Conservation (phyloP, 257 asterid species). For the Plantago elongata region DNA sequence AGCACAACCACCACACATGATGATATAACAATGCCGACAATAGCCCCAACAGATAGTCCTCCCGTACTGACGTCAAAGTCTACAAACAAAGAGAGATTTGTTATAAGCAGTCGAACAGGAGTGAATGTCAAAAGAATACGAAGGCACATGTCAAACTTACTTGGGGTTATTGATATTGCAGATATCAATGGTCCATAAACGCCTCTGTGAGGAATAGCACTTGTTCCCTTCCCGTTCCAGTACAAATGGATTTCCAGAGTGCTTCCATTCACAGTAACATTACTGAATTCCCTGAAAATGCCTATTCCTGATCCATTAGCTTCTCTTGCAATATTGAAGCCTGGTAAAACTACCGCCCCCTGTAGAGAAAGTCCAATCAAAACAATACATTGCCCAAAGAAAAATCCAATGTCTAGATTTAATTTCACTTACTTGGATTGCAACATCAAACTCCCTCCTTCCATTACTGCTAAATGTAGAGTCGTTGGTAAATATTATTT, state of each 20-base stretch:
- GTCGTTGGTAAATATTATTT: slow-evolving; percentile 55
- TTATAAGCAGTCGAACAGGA: slow-evolving; percentile 13
- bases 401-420: not conserved
- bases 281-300: slow-evolving; percentile 35
- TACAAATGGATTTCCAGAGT: slow-evolving; percentile 85
- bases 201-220: slow-evolving; percentile 73
- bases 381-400: not conserved
- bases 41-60: slow-evolving; percentile 66
- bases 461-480: slow-evolving; percentile 63
- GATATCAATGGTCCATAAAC: slow-evolving; percentile 90
- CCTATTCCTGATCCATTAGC: slow-evolving; percentile 69
- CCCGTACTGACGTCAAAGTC: slow-evolving; percentile 56
- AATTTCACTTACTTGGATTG: slow-evolving; percentile 67
- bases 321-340: slow-evolving; percentile 51
- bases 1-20: slow-evolving; percentile 33
- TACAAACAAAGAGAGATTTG: slow-evolving; percentile 22
- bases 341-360: slow-evolving; percentile 66
- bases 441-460: slow-evolving; percentile 71
- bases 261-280: slow-evolving; percentile 46
- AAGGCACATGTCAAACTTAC: slow-evolving; percentile 31
- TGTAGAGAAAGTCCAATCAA: slow-evolving; percentile 25
- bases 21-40: slow-evolving; percentile 56
- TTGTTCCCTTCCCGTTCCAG: slow-evolving; percentile 94
- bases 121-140: not conserved
- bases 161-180: slow-evolving; percentile 81